A percentile compares a stretch with the other conserved stretches of the same genome.
Evolutionary conservation across 306 rosid genomes (phyloP).

Genomic region (Fragaria nilgerrensis): DNA sequence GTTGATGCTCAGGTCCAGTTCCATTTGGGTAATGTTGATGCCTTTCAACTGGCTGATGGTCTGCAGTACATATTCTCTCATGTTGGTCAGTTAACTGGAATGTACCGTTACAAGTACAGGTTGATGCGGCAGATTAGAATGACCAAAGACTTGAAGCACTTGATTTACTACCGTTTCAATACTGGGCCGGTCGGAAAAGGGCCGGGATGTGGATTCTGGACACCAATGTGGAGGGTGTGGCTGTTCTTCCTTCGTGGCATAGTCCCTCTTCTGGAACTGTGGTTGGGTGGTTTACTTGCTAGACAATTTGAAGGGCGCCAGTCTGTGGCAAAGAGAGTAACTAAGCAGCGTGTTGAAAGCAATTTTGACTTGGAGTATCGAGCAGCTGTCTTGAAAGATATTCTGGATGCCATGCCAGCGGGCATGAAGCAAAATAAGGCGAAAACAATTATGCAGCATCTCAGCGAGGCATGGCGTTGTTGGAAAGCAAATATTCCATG

Average conservation of each 20-base stretch:
- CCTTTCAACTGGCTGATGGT: slow-evolving; percentile 97
- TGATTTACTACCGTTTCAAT: slow-evolving; percentile 93
- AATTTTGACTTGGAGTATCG: slow-evolving; percentile 93
- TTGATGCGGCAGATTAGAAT: slow-evolving; percentile 97
- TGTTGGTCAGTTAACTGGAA: slow-evolving; percentile 96
- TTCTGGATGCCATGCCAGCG: slow-evolving; percentile 99
- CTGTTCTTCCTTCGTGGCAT: slow-evolving; percentile 92
- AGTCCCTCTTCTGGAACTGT: slow-evolving; percentile 89
- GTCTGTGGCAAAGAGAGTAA: slow-evolving; percentile 95
- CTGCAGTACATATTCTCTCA: slow-evolving; percentile 92
- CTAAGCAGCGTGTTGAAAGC: slow-evolving; percentile 98
- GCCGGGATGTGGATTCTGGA: slow-evolving; percentile 98
- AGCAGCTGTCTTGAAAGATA: slow-evolving; percentile 97
- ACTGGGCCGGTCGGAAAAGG: slow-evolving; percentile 99
- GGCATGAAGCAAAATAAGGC: slow-evolving; percentile 97
- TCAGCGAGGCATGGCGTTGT: slow-evolving; percentile 98
- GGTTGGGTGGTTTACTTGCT: slow-evolving; percentile 93
- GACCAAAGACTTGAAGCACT: slow-evolving; percentile 94
- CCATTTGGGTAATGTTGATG: slow-evolving; percentile 95
- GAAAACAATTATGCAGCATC: slow-evolving; percentile 84
- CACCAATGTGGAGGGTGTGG: slow-evolving; percentile 99
- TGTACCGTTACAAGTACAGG: slow-evolving; percentile 94
- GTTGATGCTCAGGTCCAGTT: slow-evolving; percentile 97
- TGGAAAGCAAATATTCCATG: slow-evolving; percentile 99
- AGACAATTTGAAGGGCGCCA: slow-evolving; percentile 96